Conservation (phyloP, 352 stramenopile species). For the Saprolegnia parasitica region DNA sequence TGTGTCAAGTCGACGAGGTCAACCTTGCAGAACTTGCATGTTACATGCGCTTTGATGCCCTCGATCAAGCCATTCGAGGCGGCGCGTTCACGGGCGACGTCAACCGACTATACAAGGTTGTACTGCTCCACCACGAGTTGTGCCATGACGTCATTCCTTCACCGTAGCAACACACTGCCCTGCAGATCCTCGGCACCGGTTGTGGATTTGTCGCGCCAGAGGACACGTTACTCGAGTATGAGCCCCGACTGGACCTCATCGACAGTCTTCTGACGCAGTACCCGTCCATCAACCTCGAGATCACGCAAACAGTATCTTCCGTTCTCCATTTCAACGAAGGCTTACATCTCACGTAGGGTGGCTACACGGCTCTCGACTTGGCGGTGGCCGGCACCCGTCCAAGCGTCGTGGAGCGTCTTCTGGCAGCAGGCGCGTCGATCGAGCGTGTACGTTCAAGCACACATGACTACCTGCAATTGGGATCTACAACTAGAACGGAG, state of each 20-base stretch:
- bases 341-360: neutral
- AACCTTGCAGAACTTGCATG: constrained; percentile 10
- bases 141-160: neutral
- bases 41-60: neutral
- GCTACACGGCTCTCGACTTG: neutral
- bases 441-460: too few relatives aligned
- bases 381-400: too few relatives aligned
- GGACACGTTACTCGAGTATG: neutral
- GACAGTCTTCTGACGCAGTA: neutral
- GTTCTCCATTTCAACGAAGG: neutral
- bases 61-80: neutral
- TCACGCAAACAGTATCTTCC: neutral
- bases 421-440: too few relatives aligned
- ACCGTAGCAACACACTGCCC: neutral
- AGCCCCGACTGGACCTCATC: neutral
- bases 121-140: neutral
- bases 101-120: neutral
- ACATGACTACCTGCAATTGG: neutral
- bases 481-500: neutral
- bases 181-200: neutral
- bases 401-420: too few relatives aligned
- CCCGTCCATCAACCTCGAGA: neutral
- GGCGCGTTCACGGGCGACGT: neutral
- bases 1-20: constrained; percentile 2
- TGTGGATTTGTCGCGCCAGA: neutral